Evolutionary conservation across 208 protist species (phyloP).

Genomic region (Acanthamoeba triangularis): DNA sequence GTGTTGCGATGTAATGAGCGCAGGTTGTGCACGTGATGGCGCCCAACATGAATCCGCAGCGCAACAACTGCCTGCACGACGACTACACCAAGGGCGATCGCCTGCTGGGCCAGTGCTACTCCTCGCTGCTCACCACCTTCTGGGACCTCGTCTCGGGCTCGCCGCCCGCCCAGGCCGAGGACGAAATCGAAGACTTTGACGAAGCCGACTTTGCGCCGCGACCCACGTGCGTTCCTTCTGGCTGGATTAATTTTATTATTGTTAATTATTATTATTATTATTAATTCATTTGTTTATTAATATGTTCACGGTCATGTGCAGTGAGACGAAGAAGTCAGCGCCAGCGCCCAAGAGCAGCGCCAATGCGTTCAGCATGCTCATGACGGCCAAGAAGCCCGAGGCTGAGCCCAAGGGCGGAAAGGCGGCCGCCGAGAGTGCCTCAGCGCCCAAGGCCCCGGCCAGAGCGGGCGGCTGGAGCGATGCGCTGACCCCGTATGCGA

Average conservation of each 20-base stretch:
- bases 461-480: constrained; percentile 31
- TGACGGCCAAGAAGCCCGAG: not conserved
- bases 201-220: not conserved
- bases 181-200: constrained; percentile 41
- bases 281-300: not conserved
- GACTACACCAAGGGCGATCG: constrained; percentile 41
- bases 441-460: not conserved
- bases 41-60: constrained; percentile 65
- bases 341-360: not conserved
- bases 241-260: not conserved
- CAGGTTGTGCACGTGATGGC: constrained; percentile 47
- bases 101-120: constrained; percentile 39
- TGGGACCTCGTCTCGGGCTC: not conserved
- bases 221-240: not conserved
- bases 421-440: not conserved
- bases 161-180: not conserved
- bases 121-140: constrained; percentile 14
- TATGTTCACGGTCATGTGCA: not conserved
- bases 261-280: not conserved
- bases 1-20: no score
- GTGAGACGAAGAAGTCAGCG: no score
- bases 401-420: not conserved
- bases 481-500: not conserved
- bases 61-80: not conserved
- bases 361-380: constrained; percentile 65